Evolutionary conservation across 768 basidiomycete genomes (phyloP), one percentile per base, ranked within the genome.

Genomic region (Rhizopogon vesiculosus): DNA sequence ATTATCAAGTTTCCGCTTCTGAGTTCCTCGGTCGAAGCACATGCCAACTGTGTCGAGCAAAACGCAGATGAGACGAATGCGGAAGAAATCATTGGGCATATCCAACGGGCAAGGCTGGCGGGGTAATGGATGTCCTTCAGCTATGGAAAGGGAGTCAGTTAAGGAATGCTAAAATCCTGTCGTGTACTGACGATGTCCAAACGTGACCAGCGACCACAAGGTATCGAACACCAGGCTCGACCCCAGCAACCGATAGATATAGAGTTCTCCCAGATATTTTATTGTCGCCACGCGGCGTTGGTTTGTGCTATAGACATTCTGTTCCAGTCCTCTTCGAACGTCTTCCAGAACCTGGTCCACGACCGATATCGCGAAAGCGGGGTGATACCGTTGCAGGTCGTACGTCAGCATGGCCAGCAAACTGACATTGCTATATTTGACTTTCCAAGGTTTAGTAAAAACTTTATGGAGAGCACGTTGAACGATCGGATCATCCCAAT

Each of bases 391-490:
- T 66, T 95, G 92, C 44, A 99, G 77, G 66, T 98, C 97, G 65
- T 95, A 95, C 2, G 95, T 89, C 56, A 98, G 76, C 84, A 97
- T 96, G 10, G 97, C 95, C 49, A 98, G 76, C 29, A 97, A 78
- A 54, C 86, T 82, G 62, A 99, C 84, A 64, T 91, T 96, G 56
- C 86, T 80, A 66, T 88, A 98, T 65, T 93, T 96, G 73, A 98
- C 82, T 69, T 98, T 98, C 94, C 96, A 97, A 2, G 96, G 90
- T 64, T 97, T 96, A n/a, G 91, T 91, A 74, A 99, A 99, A 41
- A 91, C 83, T 66, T 91, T 91, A 74, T 88, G 85, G 7, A 98
- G 76, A 22, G 81, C 82, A 28, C 78, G 78, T 40, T 81, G 79
- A 31, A 89, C 65, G 22, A 71, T 58, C 7, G 73, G 69, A 66